These are phyloP conservation scores for Epichloe glyceriae DNA, from an alignment of 2,329 filamentous ascomycete genomes.

Conservation along the genomic window DNA sequence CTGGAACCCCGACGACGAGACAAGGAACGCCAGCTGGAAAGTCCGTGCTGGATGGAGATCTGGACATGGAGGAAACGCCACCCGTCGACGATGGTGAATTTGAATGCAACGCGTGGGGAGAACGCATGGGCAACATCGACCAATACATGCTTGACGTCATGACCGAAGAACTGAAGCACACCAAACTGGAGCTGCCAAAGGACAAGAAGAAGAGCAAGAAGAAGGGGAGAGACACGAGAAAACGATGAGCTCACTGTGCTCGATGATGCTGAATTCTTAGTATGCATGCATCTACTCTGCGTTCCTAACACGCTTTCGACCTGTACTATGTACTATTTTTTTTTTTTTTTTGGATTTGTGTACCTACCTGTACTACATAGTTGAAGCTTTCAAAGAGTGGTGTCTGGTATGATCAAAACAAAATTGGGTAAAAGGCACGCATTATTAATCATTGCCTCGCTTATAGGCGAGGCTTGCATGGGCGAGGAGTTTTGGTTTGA, in stretches of 20 bases:
- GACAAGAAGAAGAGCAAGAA: conserved; percentile 52
- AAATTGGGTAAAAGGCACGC: background rate
- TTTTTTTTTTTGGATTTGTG: conserved; percentile 1
- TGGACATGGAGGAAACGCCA: conserved; percentile 17
- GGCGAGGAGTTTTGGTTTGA: background rate
- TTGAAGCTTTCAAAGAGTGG: background rate
- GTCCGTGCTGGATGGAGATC: conserved; percentile 20
- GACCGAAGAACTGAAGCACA: conserved; percentile 45
- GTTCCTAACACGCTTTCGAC: background rate
- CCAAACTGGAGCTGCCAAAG: conserved; percentile 48
- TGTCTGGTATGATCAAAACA: background rate
- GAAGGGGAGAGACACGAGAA: conserved; percentile 44
- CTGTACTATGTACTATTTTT: background rate
- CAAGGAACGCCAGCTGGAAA: conserved; percentile 37
- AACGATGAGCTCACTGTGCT: conserved; percentile 20
- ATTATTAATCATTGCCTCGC: background rate
- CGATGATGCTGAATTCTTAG: background rate
- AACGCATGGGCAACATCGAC: conserved; percentile 49
- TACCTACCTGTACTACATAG: conserved; percentile 1
- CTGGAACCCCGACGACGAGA: conserved; percentile 36
- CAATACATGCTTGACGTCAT: conserved; percentile 64
- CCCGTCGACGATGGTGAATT: conserved; percentile 21
- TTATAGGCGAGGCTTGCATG: background rate
- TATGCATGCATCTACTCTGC: too few relatives aligned
- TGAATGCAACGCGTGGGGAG: conserved; percentile 48